Conservation (phyloP, 2,329 filamentous ascomycete species). For the Diaporthe sp. region DNA sequence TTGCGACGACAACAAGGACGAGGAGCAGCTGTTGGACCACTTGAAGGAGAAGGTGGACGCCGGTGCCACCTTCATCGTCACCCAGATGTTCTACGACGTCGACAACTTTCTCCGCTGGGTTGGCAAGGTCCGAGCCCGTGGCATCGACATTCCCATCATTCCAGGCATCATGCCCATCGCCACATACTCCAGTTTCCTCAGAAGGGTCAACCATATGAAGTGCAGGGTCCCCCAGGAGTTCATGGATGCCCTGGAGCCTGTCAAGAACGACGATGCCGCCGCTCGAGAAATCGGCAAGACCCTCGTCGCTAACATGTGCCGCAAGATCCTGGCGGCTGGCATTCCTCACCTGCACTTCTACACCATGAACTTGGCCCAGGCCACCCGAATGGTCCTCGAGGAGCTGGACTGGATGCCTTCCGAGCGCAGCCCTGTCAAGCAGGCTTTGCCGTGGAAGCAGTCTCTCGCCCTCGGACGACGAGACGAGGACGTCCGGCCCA, state of each 20-base stretch:
- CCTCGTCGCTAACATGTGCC: constrained; percentile 90
- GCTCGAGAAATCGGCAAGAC: constrained; percentile 91
- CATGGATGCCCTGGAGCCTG: constrained; percentile 85
- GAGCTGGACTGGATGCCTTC: constrained; percentile 88
- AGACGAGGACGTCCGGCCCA: constrained; percentile 95
- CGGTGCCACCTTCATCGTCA: constrained; percentile 93
- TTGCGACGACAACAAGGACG: constrained; percentile 91
- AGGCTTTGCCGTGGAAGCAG: constrained; percentile 95
- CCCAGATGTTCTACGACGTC: constrained; percentile 99
- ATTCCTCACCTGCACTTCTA: constrained; percentile 96
- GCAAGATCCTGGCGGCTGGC: constrained; percentile 84
- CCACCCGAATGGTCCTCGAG: constrained; percentile 93
- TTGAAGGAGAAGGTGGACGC: constrained; percentile 98
- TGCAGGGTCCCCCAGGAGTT: constrained; percentile 85
- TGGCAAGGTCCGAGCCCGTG: constrained; percentile 84
- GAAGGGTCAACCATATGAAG: constrained; percentile 92
- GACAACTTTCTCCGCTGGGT: constrained; percentile 97
- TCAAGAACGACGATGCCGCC: constrained; percentile 96
- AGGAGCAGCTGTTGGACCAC: constrained; percentile 88
- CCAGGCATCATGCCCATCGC: constrained; percentile 96
- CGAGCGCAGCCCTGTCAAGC: constrained; percentile 82
- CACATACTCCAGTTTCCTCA: constrained; percentile 92
- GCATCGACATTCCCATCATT: constrained; percentile 79
- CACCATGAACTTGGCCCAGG: constrained; percentile 98
- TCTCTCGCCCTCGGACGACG: constrained; percentile 90